Evolutionary conservation across 371 early-diverging fungal species (phyloP), one percentile per base, ranked within the genome.

Genomic region (Astathelohania contejeani): DNA sequence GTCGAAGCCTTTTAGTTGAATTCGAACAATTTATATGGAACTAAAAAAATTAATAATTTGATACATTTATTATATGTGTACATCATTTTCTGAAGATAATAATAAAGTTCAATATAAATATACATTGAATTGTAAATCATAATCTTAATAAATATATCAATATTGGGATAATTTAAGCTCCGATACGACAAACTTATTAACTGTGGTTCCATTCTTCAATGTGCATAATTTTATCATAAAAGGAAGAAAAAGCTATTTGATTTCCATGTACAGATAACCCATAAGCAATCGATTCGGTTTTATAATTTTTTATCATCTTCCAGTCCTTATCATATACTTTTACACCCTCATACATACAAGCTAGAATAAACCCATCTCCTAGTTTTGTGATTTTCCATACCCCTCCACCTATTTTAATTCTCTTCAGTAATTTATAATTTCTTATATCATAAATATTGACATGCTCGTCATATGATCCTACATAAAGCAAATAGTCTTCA

Each of bases 261-360:
- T 40, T 26, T n/a, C 48, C 44, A 7, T 4, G 10, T 4, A 47
- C 1, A 50, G 40, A 28, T n/a, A 64, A 10, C 1, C 43, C 58
- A 43, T 64, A 64, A 23, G 47, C 42, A 26, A 64, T 44, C 0
- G 53, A 25, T 12, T 53, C 44, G 43, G 44, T 59, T 47, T 35
- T 29, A 28, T 28, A 25, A 10, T 2, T n/a, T 12, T 44, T 6
- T 1, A 62, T 1, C 22, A 62, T 3, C 19, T 56, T 53, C 16
- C 56, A 50, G 2, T 57, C 26, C 3, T 1, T 1, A 28, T 38
- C 50, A n/a, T 48, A 53, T 9, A 64, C 43, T 38, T 64, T 58
- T 2, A 64, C 7, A n/a, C 65, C 65, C 38, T 64, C 59, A 32
- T 64, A 58, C 53, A 64, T 64, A 38, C 59, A 56, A 20, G 54